Conservation (phyloP, 1,284 basidiomycete genomes). For the Serendipita sp. region DNA sequence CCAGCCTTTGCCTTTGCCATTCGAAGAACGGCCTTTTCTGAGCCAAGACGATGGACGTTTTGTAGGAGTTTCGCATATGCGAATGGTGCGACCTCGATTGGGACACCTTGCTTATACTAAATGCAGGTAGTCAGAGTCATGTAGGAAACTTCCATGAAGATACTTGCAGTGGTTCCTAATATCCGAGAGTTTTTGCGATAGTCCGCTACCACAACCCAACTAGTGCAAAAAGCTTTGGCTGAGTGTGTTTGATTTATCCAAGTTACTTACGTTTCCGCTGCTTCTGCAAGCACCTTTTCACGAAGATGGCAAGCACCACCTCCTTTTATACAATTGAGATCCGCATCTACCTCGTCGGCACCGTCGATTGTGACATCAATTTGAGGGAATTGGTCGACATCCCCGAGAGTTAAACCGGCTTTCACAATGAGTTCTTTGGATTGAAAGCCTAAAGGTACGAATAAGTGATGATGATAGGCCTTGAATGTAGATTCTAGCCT, state of each 20-base stretch:
- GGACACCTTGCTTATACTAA: conserved; percentile 83
- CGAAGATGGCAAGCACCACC: conserved; percentile 94
- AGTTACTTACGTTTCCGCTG: conserved; percentile 60
- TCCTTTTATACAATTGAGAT: conserved; percentile 93
- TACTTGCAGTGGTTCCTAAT: conserved; percentile 68
- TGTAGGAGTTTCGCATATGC: conserved; percentile 80
- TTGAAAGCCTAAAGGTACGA: conserved; percentile 61
- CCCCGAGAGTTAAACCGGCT: conserved; percentile 70
- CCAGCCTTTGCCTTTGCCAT: conserved; percentile 80
- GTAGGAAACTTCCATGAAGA: neutral
- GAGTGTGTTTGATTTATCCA: neutral
- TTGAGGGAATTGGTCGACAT: conserved; percentile 78
- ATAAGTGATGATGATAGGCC: neutral
- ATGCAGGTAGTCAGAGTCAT: conserved; percentile 7
- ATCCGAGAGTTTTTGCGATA: conserved; percentile 81
- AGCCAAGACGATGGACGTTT: conserved; percentile 50
- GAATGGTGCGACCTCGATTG: conserved; percentile 93
- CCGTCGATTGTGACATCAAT: conserved; percentile 97
- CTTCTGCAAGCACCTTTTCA: conserved; percentile 95
- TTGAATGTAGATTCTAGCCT: conserved; percentile 29
- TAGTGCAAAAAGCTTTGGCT: conserved; percentile 18
- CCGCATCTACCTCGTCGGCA: conserved; percentile 85
- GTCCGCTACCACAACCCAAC: conserved; percentile 91
- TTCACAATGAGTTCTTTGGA: conserved; percentile 88
- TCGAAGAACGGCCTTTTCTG: conserved; percentile 48